A percentile compares a stretch with the other conserved stretches of the same genome.
These are phyloP conservation scores for Wickerhamomyces sp. DNA, from an alignment of 1,139 yeast genomes.

Conservation along the genomic window DNA sequence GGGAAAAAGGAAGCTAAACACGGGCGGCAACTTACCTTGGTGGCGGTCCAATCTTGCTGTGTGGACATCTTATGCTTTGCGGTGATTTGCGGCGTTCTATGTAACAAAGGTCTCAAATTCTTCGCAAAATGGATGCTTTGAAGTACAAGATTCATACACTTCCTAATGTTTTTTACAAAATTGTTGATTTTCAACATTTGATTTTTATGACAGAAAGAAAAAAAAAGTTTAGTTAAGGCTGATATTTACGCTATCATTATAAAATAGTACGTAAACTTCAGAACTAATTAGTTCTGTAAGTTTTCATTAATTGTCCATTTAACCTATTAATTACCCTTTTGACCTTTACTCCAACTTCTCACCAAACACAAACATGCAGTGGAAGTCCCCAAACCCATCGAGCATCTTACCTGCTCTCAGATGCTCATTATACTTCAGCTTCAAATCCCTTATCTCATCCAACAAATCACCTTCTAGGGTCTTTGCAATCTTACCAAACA, in stretches of 20 bases:
- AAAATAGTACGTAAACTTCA: conserved; percentile 3
- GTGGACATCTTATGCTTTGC: conserved; percentile 17
- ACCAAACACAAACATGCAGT: conserved; percentile 19
- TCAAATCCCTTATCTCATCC: conserved; percentile 12
- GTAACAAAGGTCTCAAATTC: neutral
- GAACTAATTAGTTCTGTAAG: no score
- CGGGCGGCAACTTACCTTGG: conserved; percentile 17
- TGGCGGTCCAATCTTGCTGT: conserved; percentile 21
- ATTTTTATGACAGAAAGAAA: neutral
- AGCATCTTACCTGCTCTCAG: conserved; percentile 13
- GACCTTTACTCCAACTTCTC: conserved; percentile 6
- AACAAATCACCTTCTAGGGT: conserved; percentile 12
- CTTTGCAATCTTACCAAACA: conserved; percentile 10
- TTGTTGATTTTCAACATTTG: no score
- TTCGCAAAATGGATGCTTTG: conserved; percentile 3
- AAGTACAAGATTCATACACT: conserved; percentile 10
- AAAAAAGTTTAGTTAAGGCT: conserved; percentile 8
- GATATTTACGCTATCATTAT: conserved; percentile 7
- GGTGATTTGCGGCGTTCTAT: neutral
- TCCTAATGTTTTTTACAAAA: neutral
- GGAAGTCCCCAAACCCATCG: conserved; percentile 20
- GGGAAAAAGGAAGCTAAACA: neutral
- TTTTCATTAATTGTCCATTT: conserved; percentile 6
- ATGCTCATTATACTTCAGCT: conserved; percentile 17
- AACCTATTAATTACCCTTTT: conserved; percentile 4